Evolutionary conservation across 352 stramenopile species (phyloP).

Genomic region (Phytopythium boreale): DNA sequence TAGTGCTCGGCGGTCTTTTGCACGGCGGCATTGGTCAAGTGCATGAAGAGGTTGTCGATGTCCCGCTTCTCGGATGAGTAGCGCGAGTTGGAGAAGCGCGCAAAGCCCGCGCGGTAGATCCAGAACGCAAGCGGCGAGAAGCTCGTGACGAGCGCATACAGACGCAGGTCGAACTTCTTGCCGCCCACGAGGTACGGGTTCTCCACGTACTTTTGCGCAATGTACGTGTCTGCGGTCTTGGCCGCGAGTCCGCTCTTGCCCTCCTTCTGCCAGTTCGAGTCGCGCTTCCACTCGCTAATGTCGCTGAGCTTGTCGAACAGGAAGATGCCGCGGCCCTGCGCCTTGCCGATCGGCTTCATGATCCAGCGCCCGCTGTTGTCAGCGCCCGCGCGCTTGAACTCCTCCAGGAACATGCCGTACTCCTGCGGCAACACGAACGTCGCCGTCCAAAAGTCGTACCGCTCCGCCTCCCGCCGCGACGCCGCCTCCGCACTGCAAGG

Average conservation of each 20-base stretch:
- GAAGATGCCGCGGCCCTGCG: slow-evolving; percentile 92
- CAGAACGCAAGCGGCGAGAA: slow-evolving; percentile 92
- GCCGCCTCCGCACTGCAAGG: slow-evolving; percentile 23
- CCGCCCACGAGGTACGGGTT: slow-evolving; percentile 92
- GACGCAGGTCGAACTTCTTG: slow-evolving; percentile 94
- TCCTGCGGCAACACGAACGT: slow-evolving; percentile 93
- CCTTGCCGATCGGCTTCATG: slow-evolving; percentile 95
- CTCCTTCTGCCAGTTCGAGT: slow-evolving; percentile 76
- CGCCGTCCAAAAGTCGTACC: slow-evolving; percentile 89
- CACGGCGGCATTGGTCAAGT: slow-evolving; percentile 94
- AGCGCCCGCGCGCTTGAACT: slow-evolving; percentile 80
- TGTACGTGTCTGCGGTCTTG: slow-evolving; percentile 81
- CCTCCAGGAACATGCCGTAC: slow-evolving; percentile 95
- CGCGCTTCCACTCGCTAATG: slow-evolving; percentile 93
- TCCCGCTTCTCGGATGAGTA: slow-evolving; percentile 87
- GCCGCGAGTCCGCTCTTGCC: slow-evolving; percentile 33
- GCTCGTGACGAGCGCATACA: slow-evolving; percentile 92
- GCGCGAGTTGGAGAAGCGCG: slow-evolving; percentile 87
- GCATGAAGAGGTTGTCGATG: slow-evolving; percentile 91
- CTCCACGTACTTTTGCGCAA: slow-evolving; percentile 93
- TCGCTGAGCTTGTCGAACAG: slow-evolving; percentile 92
- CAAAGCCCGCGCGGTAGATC: slow-evolving; percentile 90
- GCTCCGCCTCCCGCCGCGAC: slow-evolving; percentile 9
- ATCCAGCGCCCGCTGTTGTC: slow-evolving; percentile 92
- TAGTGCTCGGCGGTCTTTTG: slow-evolving; percentile 94